These are phyloP conservation scores for Tylopilus balloui DNA, from an alignment of 768 basidiomycete genomes.

Conservation along the genomic window DNA sequence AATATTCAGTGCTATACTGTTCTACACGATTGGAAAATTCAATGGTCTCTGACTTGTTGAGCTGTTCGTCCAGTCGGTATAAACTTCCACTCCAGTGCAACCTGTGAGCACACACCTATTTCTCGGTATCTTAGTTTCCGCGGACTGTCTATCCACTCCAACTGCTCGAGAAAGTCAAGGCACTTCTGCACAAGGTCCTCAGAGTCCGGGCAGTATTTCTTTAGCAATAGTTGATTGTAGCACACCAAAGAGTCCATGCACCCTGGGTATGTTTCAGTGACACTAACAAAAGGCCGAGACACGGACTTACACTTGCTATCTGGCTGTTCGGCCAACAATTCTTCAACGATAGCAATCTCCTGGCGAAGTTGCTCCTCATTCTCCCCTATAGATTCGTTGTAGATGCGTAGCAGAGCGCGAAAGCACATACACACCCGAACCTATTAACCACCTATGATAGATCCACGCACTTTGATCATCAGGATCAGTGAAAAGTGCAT, in stretches of 20 bases:
- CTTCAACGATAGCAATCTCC: constrained; percentile 77
- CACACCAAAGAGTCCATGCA: constrained; percentile 89
- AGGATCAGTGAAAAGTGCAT: constrained; percentile 96
- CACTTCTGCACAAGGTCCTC: constrained; percentile 44
- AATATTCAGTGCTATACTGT: not conserved
- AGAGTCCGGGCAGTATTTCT: constrained; percentile 39
- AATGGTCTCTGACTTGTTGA: constrained; percentile 14
- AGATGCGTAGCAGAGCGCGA: not conserved
- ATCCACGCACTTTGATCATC: constrained; percentile 97
- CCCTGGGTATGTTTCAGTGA: constrained; percentile 48
- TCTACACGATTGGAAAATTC: constrained; percentile 1
- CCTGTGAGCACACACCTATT: constrained; percentile 40
- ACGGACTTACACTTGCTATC: constrained; percentile 79
- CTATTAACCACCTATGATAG: constrained; percentile 97
- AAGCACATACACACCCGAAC: constrained; percentile 49
- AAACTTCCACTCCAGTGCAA: not conserved
- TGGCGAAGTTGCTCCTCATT: constrained; percentile 54
- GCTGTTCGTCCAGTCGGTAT: constrained; percentile 14
- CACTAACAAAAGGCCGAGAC: not conserved
- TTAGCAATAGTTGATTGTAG: constrained; percentile 71
- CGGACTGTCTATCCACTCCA: constrained; percentile 61
- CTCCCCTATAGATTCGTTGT: constrained; percentile 43
- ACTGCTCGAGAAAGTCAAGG: constrained; percentile 46
- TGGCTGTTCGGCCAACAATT: constrained; percentile 82
- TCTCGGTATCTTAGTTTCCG: constrained; percentile 67